Evolutionary conservation across 371 early-diverging fungal genomes (phyloP).

Genomic region (Smittium mucronatum): DNA sequence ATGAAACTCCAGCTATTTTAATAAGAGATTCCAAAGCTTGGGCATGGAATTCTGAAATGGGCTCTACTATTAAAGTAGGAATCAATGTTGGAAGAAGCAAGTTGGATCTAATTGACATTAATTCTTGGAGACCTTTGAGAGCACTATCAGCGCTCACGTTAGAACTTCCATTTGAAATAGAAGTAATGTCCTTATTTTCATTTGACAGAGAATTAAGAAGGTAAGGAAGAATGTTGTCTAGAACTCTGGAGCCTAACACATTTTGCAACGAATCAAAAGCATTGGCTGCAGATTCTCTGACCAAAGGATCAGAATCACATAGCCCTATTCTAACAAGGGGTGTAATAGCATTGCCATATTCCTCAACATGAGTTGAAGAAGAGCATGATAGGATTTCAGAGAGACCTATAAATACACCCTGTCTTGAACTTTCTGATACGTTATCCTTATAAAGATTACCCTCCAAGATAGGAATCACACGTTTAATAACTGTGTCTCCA

Average conservation of each 20-base stretch:
- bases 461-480: conserved; percentile 80
- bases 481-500: conserved; percentile 74
- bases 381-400: conserved; percentile 81
- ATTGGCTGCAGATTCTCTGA: conserved; percentile 85
- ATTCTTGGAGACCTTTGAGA: conserved; percentile 85
- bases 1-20: conserved; percentile 63
- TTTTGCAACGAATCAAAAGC: conserved; percentile 89
- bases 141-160: conserved; percentile 61
- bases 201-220: conserved; percentile 62
- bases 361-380: conserved; percentile 62
- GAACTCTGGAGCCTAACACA: conserved; percentile 73
- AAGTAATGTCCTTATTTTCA: not conserved
- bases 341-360: conserved; percentile 69
- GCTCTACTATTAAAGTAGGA: conserved; percentile 75
- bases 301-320: conserved; percentile 60
- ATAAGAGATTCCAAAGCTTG: conserved; percentile 77
- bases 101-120: conserved; percentile 88
- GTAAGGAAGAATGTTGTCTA: conserved; percentile 81
- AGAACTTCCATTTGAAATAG: conserved; percentile 30
- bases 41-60: conserved; percentile 84
- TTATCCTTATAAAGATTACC: conserved; percentile 52
- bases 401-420: conserved; percentile 87
- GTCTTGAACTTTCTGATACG: conserved; percentile 40
- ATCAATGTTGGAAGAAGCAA: conserved; percentile 94
- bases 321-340: conserved; percentile 68